phyloP scores from a whole-genome alignment of 768 basidiomycete species.

The Pleurotus citrinopileatus region DNA sequence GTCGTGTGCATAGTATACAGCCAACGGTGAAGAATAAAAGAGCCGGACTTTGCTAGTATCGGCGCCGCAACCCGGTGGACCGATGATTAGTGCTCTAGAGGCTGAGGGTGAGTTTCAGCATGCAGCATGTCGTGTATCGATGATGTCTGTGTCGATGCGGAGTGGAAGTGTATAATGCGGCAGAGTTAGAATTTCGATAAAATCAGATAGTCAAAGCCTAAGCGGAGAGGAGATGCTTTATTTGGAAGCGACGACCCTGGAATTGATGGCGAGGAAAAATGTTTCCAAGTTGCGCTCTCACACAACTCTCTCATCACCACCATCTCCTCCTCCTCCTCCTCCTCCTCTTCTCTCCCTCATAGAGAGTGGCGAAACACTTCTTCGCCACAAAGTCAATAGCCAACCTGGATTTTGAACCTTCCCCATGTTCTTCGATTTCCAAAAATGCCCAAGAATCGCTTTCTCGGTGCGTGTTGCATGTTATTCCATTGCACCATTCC shows the following conservation, averaged over 20 bases:
- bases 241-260: not conserved
- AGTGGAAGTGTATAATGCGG: too few species aligned
- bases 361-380: too few species aligned
- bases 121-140: too few species aligned
- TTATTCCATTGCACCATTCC: conserved; percentile 13
- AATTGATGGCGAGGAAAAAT: conserved; percentile 6
- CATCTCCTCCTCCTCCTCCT: not conserved
- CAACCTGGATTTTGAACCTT: conserved; percentile 40
- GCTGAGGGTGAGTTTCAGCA: too few species aligned
- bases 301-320: conserved; percentile 9
- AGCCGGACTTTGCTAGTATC: too few species aligned
- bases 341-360: not conserved
- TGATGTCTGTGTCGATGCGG: too few species aligned
- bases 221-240: not conserved
- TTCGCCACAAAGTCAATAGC: conserved; percentile 16
- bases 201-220: not conserved
- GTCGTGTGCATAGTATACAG: too few species aligned
- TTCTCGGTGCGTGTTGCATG: conserved; percentile 27
- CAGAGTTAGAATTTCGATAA: too few species aligned
- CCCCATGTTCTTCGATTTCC: conserved; percentile 40
- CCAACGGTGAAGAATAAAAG: too few species aligned
- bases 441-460: conserved; percentile 42
- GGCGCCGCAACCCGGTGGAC: too few species aligned
- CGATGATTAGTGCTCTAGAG: too few species aligned
- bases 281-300: not conserved